These are phyloP conservation scores for Pythium monospermum DNA, from an alignment of 352 stramenopile genomes.

Conservation along the genomic window DNA sequence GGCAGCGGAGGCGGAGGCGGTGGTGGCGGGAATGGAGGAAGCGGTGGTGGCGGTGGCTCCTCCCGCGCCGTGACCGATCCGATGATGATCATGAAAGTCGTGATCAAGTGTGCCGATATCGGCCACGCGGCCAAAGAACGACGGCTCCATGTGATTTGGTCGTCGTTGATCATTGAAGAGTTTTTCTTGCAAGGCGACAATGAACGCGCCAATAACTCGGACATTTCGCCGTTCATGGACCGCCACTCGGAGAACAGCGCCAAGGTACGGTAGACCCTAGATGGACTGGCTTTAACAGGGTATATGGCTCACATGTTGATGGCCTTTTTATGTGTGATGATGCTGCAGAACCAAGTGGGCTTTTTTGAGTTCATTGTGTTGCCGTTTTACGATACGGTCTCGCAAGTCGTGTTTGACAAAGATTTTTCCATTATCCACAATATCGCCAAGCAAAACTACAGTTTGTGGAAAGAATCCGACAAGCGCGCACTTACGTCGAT, in stretches of 20 bases:
- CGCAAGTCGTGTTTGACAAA: constrained; percentile 68
- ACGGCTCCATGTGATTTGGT: constrained; percentile 87
- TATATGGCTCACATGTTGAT: constrained; percentile 12
- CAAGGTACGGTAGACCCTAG: constrained; percentile 68
- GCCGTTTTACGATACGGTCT: constrained; percentile 75
- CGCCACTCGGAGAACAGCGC: constrained; percentile 82
- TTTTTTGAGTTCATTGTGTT: constrained; percentile 86
- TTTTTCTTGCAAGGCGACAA: constrained; percentile 95
- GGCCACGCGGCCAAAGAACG: constrained; percentile 88
- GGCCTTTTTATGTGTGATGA: constrained; percentile 1
- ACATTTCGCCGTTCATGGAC: constrained; percentile 92
- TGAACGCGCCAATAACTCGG: constrained; percentile 82
- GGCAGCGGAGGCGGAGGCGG: too few species aligned
- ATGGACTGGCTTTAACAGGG: too few species aligned
- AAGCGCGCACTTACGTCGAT: constrained; percentile 77
- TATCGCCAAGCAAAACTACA: constrained; percentile 83
- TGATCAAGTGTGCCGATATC: constrained; percentile 91
- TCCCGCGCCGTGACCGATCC: constrained; percentile 47
- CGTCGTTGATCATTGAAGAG: constrained; percentile 91
- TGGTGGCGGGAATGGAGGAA: too few species aligned
- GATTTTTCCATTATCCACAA: constrained; percentile 69
- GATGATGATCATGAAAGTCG: constrained; percentile 87
- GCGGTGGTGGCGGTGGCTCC: not conserved
- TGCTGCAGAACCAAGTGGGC: constrained; percentile 78
- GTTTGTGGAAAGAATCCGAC: constrained; percentile 79